These are phyloP conservation scores for Mortierella sp. DNA, from an alignment of 371 early-diverging fungal genomes.

Conservation along the genomic window DNA sequence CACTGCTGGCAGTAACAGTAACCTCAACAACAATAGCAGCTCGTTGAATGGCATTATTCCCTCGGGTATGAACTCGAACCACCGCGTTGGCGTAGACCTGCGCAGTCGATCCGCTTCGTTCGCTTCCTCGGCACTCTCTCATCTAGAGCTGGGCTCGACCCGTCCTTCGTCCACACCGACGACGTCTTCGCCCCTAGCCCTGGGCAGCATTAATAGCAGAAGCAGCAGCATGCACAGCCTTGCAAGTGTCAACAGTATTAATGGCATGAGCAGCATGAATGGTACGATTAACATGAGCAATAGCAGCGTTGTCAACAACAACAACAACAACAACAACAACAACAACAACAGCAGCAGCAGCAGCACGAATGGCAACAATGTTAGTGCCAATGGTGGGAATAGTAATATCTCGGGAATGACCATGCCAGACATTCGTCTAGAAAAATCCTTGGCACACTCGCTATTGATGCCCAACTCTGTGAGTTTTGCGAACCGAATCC, in stretches of 20 bases:
- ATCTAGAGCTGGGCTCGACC: conserved; percentile 28
- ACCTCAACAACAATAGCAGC: conserved; percentile 12
- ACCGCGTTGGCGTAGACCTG: conserved; percentile 42
- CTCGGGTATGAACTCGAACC: conserved; percentile 26
- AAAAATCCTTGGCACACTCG: conserved; percentile 56
- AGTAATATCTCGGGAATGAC: conserved; percentile 8
- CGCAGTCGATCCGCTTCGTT: conserved; percentile 52
- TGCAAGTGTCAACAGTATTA: conserved; percentile 43
- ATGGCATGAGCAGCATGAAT: conserved; percentile 41
- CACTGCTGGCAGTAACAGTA: conserved; percentile 16
- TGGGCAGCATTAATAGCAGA: conserved; percentile 33
- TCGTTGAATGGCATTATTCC: conserved; percentile 9
- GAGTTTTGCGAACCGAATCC: conserved; percentile 61
- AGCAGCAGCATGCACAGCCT: conserved; percentile 47
- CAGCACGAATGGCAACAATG: conserved; percentile 1
- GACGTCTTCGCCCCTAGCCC: conserved; percentile 31
- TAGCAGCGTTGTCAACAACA: conserved; percentile 41
- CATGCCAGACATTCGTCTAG: conserved; percentile 58
- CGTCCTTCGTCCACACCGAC: conserved; percentile 12
- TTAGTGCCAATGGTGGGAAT: conserved; percentile 1
- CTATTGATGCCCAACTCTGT: conserved; percentile 55
- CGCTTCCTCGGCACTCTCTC: conserved; percentile 44
- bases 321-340: conserved; percentile 1
- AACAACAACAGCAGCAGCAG: neutral
- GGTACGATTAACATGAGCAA: conserved; percentile 33